Conservation (phyloP, 192 early-diverging fungal genomes). For the Diversispora epigaea region DNA sequence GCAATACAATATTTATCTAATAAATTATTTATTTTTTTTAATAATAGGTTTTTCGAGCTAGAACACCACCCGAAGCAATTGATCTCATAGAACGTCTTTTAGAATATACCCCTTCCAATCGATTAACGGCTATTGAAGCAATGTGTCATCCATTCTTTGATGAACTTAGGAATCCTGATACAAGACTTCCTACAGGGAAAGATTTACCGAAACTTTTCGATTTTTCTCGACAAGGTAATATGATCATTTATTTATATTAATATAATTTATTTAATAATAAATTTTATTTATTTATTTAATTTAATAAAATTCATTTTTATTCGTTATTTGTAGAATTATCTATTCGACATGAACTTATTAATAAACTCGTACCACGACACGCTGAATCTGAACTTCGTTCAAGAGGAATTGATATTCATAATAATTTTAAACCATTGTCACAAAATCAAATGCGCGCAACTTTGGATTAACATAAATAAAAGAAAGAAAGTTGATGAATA, state of each 20-base stretch:
- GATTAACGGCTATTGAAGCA: slow-evolving; percentile 86
- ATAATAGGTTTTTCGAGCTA: slow-evolving; percentile 76
- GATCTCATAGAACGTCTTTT: slow-evolving; percentile 83
- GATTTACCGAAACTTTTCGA: slow-evolving; percentile 90
- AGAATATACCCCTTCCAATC: slow-evolving; percentile 85
- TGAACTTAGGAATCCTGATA: slow-evolving; percentile 85
- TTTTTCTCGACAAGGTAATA: slow-evolving; percentile 73
- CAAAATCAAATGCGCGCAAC: slow-evolving; percentile 44
- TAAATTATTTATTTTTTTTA: not conserved
- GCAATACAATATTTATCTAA: not conserved
- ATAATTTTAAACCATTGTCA: slow-evolving; percentile 62
- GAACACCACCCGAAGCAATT: slow-evolving; percentile 81
- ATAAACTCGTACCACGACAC: slow-evolving; percentile 80
- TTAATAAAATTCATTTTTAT: slow-evolving; percentile 5
- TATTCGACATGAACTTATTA: slow-evolving; percentile 79
- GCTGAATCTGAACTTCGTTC: slow-evolving; percentile 60
- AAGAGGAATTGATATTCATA: slow-evolving; percentile 73
- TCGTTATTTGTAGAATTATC: slow-evolving; percentile 67
- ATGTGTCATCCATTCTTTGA: slow-evolving; percentile 97
- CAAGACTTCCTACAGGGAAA: slow-evolving; percentile 77
- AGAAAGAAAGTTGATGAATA: too few species aligned
- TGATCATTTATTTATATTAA: too few species aligned
- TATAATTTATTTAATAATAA: not conserved
- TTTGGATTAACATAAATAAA: slow-evolving; percentile 45
- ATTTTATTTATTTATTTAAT: slow-evolving; percentile 9